Percentiles rank a stretch among this genome's conserved stretches.
phyloP scores from a whole-genome alignment of 1,284 basidiomycete genomes.

The Ceratobasidium sp. region DNA sequence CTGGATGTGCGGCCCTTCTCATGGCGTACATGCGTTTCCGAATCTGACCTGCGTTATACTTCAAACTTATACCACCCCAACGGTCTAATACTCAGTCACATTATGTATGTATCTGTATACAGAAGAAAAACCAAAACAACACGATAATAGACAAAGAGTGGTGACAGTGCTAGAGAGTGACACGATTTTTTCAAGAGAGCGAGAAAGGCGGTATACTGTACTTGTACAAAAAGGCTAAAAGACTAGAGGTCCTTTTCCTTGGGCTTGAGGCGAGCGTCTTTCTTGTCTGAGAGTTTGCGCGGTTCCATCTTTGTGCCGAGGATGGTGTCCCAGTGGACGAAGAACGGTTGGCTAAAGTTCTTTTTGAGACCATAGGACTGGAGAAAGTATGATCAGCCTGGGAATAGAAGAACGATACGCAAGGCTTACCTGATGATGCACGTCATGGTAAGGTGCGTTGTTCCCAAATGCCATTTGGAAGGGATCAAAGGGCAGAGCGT shows the following conservation, averaged over 20 bases:
- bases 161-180: constrained; percentile 16
- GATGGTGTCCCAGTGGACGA: constrained; percentile 83
- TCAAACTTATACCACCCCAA: constrained; percentile 6
- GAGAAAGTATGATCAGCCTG: constrained; percentile 21
- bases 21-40: constrained; percentile 83
- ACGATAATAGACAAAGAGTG: constrained; percentile 18
- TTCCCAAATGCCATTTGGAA: constrained; percentile 89
- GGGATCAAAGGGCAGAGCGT: constrained; percentile 87
- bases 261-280: constrained; percentile 2
- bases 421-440: constrained; percentile 84
- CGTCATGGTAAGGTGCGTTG: constrained; percentile 97
- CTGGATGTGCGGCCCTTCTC: constrained; percentile 84
- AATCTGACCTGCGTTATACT: constrained; percentile 6
- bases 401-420: constrained; percentile 6
- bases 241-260: constrained; percentile 32
- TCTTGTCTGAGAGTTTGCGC: constrained; percentile 21
- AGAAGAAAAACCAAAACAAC: background rate
- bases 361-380: constrained; percentile 91
- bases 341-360: constrained; percentile 97
- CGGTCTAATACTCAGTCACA: background rate
- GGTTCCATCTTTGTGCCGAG: constrained; percentile 76
- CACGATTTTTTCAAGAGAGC: constrained; percentile 6
- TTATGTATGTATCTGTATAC: constrained; percentile 3
- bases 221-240: background rate
- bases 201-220: background rate